Evolutionary conservation across 345 rosid genomes (phyloP).

Genomic region (Lepidium sativum): DNA sequence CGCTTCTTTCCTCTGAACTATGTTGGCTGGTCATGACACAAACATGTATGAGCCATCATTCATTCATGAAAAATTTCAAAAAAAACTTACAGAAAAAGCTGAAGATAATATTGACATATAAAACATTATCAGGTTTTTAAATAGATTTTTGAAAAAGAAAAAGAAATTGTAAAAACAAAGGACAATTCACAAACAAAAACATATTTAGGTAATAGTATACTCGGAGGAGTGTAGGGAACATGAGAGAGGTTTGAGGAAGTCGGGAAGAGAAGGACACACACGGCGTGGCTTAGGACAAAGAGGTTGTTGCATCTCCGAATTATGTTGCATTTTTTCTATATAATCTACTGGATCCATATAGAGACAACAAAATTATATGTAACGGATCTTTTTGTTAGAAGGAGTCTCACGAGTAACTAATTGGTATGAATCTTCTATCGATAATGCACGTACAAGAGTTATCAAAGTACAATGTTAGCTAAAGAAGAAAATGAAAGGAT

Average conservation of each 20-base stretch:
- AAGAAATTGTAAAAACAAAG: background rate
- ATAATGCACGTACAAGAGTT: background rate
- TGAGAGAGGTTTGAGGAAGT: conserved; percentile 47
- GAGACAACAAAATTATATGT: background rate
- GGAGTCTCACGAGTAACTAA: background rate
- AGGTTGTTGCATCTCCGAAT: conserved; percentile 34
- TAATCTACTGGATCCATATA: background rate
- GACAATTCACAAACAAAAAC: too few relatives aligned
- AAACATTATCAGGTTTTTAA: too few relatives aligned
- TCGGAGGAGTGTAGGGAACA: conserved; percentile 44
- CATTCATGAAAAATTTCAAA: too few relatives aligned
- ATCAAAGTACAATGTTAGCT: background rate
- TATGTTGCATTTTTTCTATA: conserved; percentile 36
- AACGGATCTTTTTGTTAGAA: background rate
- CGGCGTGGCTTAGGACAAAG: conserved; percentile 78
- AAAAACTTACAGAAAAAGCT: background rate
- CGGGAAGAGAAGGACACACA: conserved; percentile 38
- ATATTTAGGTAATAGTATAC: too few relatives aligned
- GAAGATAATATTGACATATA: background rate
- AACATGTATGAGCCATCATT: background rate
- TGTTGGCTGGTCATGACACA: conserved; percentile 37
- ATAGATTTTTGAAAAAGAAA: too few relatives aligned
- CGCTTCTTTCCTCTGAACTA: conserved; percentile 33
- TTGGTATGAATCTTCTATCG: background rate
- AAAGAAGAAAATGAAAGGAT: conserved; percentile 4